Conservation (phyloP, 2,329 filamentous ascomycete genomes). For the Elsinoe australis region DNA sequence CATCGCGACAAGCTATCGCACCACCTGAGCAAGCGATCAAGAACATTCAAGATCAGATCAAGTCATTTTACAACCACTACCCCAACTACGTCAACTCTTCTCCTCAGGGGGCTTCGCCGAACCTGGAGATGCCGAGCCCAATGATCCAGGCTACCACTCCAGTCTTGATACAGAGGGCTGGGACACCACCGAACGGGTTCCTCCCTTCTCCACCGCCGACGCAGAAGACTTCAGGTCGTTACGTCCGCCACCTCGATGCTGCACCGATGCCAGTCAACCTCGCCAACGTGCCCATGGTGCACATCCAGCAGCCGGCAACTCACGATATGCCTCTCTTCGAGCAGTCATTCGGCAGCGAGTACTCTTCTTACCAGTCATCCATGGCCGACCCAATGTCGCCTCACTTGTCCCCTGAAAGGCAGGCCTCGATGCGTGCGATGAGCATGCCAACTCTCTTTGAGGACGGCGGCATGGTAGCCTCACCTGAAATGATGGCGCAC, state of each 20-base stretch:
- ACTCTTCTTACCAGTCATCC: slow-evolving; percentile 42
- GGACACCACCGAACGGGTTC: slow-evolving; percentile 24
- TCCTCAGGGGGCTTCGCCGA: slow-evolving; percentile 35
- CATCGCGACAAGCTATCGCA: slow-evolving; percentile 21
- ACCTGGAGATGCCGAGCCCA: slow-evolving; percentile 42
- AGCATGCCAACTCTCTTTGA: slow-evolving; percentile 32
- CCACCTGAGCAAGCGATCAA: slow-evolving; percentile 27
- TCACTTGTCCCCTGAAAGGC: slow-evolving; percentile 29
- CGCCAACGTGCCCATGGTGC: slow-evolving; percentile 44
- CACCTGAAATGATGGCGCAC: slow-evolving; percentile 21
- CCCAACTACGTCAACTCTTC: slow-evolving; percentile 25
- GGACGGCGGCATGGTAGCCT: slow-evolving; percentile 31
- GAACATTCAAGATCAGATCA: slow-evolving; percentile 38
- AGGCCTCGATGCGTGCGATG: slow-evolving; percentile 29
- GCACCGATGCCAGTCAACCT: slow-evolving; percentile 26
- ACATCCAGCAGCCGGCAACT: slow-evolving; percentile 35
- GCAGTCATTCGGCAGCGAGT: slow-evolving; percentile 31
- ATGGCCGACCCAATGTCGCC: slow-evolving; percentile 42
- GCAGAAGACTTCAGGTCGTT: slow-evolving; percentile 14
- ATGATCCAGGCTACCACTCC: slow-evolving; percentile 13
- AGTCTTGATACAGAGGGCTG: slow-evolving; percentile 18
- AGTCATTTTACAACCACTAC: slow-evolving; percentile 37
- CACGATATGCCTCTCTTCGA: slow-evolving; percentile 22
- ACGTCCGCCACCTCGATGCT: slow-evolving; percentile 9
- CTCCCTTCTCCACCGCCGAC: slow-evolving; percentile 49